A percentile compares a stretch with the other conserved stretches of the same genome.
Evolutionary conservation across 2,329 filamentous ascomycete species (phyloP).

Genomic region (Aspergillus quadricinctus): DNA sequence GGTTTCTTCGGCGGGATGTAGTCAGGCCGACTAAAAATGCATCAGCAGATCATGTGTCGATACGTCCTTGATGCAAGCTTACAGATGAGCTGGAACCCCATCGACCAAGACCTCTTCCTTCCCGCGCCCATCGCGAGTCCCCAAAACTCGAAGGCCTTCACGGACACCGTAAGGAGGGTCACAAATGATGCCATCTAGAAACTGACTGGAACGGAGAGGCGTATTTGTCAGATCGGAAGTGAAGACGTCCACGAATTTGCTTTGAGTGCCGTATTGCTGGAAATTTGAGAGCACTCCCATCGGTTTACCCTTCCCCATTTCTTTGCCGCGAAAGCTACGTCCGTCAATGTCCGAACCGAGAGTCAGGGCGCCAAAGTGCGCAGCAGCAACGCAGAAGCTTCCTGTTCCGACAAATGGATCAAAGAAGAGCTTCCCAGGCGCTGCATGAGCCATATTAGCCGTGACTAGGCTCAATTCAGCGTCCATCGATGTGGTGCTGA

Average conservation of each 20-base stretch:
- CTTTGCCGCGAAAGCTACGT: conserved; percentile 70
- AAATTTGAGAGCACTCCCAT: conserved; percentile 65
- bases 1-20: conserved; percentile 87
- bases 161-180: conserved; percentile 95
- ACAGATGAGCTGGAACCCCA: conserved; percentile 66
- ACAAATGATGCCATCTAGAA: conserved; percentile 87
- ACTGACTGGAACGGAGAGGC: conserved; percentile 58
- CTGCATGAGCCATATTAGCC: conserved; percentile 82
- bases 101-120: conserved; percentile 60
- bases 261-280: conserved; percentile 69
- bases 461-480: conserved; percentile 87
- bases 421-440: conserved; percentile 79
- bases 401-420: conserved; percentile 96
- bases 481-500: conserved; percentile 96
- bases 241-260: conserved; percentile 70
- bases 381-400: conserved; percentile 83
- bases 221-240: conserved; percentile 84
- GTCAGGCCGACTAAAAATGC: conserved; percentile 48
- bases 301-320: conserved; percentile 43
- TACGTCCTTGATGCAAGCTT: conserved; percentile 27
- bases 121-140: conserved; percentile 58
- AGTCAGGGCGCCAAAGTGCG: conserved; percentile 79
- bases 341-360: conserved; percentile 94
- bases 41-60: background rate
- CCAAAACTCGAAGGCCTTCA: conserved; percentile 85